phyloP scores from a whole-genome alignment of 768 basidiomycete genomes.

The Tubosaeta sp. region DNA sequence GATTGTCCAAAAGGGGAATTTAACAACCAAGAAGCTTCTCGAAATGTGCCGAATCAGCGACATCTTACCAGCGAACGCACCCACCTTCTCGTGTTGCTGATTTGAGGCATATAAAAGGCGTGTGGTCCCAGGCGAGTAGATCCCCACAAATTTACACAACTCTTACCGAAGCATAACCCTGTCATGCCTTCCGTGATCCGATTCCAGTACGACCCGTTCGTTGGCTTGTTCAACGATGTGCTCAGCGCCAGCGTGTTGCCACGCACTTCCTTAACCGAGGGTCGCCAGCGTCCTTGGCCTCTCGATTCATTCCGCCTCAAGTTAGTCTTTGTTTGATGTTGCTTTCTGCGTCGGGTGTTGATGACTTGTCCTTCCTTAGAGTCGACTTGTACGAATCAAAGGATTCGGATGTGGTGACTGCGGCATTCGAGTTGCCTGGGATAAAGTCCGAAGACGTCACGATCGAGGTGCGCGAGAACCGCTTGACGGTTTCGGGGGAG shows the following conservation, averaged over 20 bases:
- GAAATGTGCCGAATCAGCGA: no score
- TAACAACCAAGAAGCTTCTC: no score
- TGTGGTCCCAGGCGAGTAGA: no score
- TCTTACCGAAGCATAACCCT: no score
- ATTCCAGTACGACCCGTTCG: constrained; percentile 2
- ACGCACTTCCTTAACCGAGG: background rate
- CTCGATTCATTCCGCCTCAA: constrained; percentile 13
- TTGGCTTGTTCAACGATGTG: constrained; percentile 2
- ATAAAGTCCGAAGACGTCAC: constrained; percentile 39
- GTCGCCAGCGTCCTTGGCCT: background rate
- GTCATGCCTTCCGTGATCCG: background rate
- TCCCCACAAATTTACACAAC: no score
- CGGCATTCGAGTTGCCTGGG: constrained; percentile 46
- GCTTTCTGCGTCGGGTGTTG: background rate
- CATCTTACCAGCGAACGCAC: no score
- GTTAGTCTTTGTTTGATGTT: constrained; percentile 1
- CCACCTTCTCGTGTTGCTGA: no score
- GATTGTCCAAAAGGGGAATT: no score
- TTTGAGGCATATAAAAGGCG: no score
- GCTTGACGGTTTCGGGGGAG: constrained; percentile 47
- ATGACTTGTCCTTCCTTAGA: constrained; percentile 12
- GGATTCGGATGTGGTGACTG: constrained; percentile 40
- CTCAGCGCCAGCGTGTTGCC: constrained; percentile 6
- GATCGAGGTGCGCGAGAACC: constrained; percentile 42
- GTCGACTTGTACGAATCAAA: constrained; percentile 45